phyloP scores from a whole-genome alignment of 2,329 filamentous ascomycete genomes.

The Mycogone perniciosa region DNA sequence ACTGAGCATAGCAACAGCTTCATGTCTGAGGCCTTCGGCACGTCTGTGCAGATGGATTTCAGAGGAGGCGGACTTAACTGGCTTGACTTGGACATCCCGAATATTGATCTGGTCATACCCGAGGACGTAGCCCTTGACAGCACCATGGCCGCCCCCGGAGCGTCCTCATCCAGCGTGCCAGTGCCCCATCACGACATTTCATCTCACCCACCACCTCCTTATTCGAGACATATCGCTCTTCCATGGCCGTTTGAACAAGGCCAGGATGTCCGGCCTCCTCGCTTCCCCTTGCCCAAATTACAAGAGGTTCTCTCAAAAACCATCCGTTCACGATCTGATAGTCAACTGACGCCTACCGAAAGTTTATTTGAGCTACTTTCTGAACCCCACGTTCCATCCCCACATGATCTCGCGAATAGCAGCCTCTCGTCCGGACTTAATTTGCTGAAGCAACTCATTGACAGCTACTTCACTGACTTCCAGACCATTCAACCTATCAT shows the following conservation, averaged over 20 bases:
- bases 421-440: constrained; percentile 15
- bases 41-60: constrained; percentile 12
- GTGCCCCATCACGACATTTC: neutral
- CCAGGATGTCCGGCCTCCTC: constrained; percentile 9
- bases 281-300: constrained; percentile 17
- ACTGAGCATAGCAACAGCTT: neutral
- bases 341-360: neutral
- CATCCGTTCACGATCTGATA: neutral
- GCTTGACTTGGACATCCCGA: constrained; percentile 18
- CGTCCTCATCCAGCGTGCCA: neutral
- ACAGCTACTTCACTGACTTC: constrained; percentile 22
- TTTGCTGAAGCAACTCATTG: constrained; percentile 19
- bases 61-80: constrained; percentile 17
- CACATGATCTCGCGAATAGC: constrained; percentile 12
- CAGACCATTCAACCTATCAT: constrained; percentile 25
- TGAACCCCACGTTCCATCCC: constrained; percentile 15
- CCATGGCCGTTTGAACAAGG: constrained; percentile 18
- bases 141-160: neutral
- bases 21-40: neutral
- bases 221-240: neutral
- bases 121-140: neutral
- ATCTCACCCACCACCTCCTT: neutral
- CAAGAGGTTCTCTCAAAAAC: constrained; percentile 9
- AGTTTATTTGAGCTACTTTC: constrained; percentile 17
- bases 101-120: constrained; percentile 7